A percentile compares a stretch with the other conserved stretches of the same genome.
These are phyloP conservation scores for Xylariaceae sp. DNA, from an alignment of 2,329 filamentous ascomycete genomes.

Conservation along the genomic window DNA sequence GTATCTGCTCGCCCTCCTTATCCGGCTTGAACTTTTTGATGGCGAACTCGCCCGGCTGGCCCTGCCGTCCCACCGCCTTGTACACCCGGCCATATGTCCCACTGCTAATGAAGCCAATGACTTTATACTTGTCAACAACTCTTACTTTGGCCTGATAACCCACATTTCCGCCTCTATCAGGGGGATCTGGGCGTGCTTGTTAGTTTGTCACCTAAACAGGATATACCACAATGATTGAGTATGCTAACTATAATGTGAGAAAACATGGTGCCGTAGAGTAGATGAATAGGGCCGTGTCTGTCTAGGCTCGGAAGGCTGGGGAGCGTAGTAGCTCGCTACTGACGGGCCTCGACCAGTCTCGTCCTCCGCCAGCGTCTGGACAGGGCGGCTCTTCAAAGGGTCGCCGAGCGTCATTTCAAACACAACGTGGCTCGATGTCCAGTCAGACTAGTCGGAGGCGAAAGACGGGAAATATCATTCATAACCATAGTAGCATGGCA, in stretches of 20 bases:
- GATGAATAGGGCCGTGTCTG: conserved; percentile 14
- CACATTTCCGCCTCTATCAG: conserved; percentile 48
- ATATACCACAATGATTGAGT: neutral
- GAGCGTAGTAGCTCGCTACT: conserved; percentile 3
- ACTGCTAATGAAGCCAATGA: conserved; percentile 97
- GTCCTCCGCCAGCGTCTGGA: conserved; percentile 4
- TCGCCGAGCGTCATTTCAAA: conserved; percentile 10
- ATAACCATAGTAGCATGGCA: conserved; percentile 26
- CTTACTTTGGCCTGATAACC: conserved; percentile 78
- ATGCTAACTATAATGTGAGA: conserved; percentile 17
- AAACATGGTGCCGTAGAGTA: conserved; percentile 9
- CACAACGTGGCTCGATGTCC: conserved; percentile 7
- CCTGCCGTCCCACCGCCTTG: conserved; percentile 81
- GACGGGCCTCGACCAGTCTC: conserved; percentile 3
- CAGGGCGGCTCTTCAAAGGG: conserved; percentile 5
- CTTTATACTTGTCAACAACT: conserved; percentile 90
- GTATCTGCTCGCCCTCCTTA: conserved; percentile 92
- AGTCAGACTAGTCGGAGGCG: neutral
- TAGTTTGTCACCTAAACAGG: conserved; percentile 32
- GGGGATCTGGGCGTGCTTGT: conserved; percentile 51
- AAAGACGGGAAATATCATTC: neutral
- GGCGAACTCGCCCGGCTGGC: conserved; percentile 80
- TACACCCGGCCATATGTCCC: conserved; percentile 98
- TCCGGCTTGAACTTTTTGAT: conserved; percentile 99
- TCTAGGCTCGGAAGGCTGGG: conserved; percentile 18